Base-by-base conservation (phyloP, 2,329 filamentous ascomycete genomes). In the Fusarium camptoceras region DNA sequence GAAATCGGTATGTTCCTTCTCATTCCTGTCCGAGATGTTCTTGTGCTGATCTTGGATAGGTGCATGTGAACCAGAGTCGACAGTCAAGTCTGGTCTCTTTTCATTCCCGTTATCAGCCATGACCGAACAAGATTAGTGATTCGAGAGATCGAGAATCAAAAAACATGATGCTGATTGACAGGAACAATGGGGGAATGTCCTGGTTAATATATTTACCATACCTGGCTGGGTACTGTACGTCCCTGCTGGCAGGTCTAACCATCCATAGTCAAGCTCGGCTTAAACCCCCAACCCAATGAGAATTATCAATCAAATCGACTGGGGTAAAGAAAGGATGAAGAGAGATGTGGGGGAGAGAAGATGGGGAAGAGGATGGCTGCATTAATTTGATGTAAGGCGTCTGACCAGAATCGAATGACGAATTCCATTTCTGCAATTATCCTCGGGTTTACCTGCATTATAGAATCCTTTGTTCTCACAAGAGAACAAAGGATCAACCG, bases 311-410 rank as follows among this genome's bases (percentile, higher is more conserved):
- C 60, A 54, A 58, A 34, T 59, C 39, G 62, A 46, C 61, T 51
- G 55, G 63, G 63, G 55, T 66, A 37, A 27, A 31, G 25, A 28
- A 27, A 31, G 25, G 9, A 9, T 53, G 6, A n/a, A 28, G 37
- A 20, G 51, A 34, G 49, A 50, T 70, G 69, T 72, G 69, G 69
- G 69, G 69, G 66, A 53, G 51, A 37, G 49, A 16, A 41, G 59
- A 59, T 47, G 41, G n/a, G 34, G 44, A 51, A 30, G 16, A 14
- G 44, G 44, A 28, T 47, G 24, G 44, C 44, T 14, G 10, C 44
- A 47, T 47, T 47, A 46, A n/a, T 18, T 25, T 28, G 27, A n/a
- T 51, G 14, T 25, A 51, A 51, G 42, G 30, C 28, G 47, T 34
- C 22, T 53, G 53, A 30, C 34, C 53, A 59, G 47, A 59, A 41